Base-by-base conservation (phyloP, 768 basidiomycete genomes). In the Boletus bicolor region DNA sequence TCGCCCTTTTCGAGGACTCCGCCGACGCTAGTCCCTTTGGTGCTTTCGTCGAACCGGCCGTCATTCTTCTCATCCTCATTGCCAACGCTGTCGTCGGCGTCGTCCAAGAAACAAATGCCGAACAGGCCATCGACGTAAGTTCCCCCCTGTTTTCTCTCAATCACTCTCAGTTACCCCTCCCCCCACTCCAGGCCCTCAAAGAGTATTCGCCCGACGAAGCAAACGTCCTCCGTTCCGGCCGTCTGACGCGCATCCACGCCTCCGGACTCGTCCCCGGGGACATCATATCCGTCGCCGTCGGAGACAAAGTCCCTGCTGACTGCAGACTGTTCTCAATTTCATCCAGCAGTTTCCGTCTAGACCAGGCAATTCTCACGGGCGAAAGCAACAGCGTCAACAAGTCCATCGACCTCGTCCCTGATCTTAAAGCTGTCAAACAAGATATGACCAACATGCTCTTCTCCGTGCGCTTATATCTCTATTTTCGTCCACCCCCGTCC, bases 41-140 rank as follows among this genome's bases (percentile, higher is more conserved):
- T 36, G 95, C 94, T 26, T 98, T 98, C 63, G 95, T 99, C 37
- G 96, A 99, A 70, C 96, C 96, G 6, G 65, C 86, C 4, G 96
- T 98, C 61, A 99, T 99, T 67, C 79, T 98, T 26, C 84, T 98
- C 64, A 98, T 99, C 67, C 84, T 99, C 50, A 78, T 98, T 37
- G 94, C 95, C 44, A 99, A 99, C 64, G 96, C 96, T n/a, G 81
- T 92, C 21, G 96, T 99, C 52, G 96, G 96, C 57, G 96, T 99
- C 37, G 84, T 98, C 44, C 96, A 99, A 73, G 96, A 99, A 74
- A 89, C 88, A 14, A 96, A 91, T 57, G 96, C 96, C 3, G 96
- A 99, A 74, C 86, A 85, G 71, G 96, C 96, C 19, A 99, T 99
- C 69, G 97, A 98, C 65, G 96, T 97, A 66, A 75, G 93, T 78